Evolutionary conservation across 441 rosid genomes (phyloP).

Genomic region (Biscutella laevigata): DNA sequence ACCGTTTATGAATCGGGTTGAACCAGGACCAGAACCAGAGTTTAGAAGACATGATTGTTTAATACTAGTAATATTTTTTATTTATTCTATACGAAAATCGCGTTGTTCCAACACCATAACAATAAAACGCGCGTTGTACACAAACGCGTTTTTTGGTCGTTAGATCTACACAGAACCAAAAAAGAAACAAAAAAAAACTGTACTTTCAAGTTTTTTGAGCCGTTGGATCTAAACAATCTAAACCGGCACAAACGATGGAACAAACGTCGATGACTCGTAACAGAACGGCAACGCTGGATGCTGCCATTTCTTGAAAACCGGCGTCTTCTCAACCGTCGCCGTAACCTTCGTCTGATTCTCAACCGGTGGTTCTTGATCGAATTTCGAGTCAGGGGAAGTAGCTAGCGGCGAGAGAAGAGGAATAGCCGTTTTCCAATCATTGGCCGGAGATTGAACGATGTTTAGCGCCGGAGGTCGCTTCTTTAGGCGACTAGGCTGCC

Average conservation of each 20-base stretch:
- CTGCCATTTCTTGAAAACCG: constrained; percentile 66
- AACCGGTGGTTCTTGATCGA: constrained; percentile 10
- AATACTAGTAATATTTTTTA: neutral
- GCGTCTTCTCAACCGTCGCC: constrained; percentile 30
- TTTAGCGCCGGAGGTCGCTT: constrained; percentile 70
- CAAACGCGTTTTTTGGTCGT: constrained; percentile 18
- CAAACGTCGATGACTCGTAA: constrained; percentile 38
- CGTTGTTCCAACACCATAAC: constrained; percentile 22
- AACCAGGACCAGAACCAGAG: neutral
- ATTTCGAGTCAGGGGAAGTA: constrained; percentile 42
- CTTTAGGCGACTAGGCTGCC: constrained; percentile 63
- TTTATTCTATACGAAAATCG: constrained; percentile 9
- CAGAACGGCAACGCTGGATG: constrained; percentile 85
- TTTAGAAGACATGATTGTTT: neutral
- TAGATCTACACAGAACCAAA: constrained; percentile 7
- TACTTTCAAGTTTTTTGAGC: constrained; percentile 7
- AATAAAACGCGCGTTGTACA: constrained; percentile 9
- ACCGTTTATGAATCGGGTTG: neutral
- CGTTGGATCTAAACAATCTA: constrained; percentile 23
- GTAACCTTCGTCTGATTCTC: constrained; percentile 23
- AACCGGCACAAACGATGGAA: constrained; percentile 53
- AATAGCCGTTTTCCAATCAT: constrained; percentile 69
- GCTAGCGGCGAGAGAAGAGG: constrained; percentile 81
- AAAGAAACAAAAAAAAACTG: neutral
- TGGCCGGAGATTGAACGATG: constrained; percentile 35